phyloP scores from a whole-genome alignment of 805 yeast genomes.

The Saturnispora saitoi region DNA sequence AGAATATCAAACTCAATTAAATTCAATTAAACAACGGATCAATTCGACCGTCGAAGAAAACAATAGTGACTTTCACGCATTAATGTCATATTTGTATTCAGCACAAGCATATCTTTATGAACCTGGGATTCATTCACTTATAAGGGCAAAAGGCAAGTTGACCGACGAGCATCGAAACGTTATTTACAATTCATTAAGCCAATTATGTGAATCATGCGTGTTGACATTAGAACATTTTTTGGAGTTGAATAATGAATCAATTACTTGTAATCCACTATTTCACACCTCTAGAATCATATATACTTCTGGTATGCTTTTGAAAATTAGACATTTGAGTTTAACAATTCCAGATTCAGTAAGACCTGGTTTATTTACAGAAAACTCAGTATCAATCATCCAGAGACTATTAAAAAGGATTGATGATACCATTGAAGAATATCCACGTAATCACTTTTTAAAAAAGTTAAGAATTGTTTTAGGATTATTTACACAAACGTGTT shows the following conservation, averaged over 20 bases:
- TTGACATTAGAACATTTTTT: constrained; percentile 41
- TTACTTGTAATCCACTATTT: constrained; percentile 50
- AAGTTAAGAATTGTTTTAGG: constrained; percentile 50
- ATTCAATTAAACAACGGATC: constrained; percentile 32
- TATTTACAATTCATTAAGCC: constrained; percentile 11
- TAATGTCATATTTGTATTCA: constrained; percentile 46
- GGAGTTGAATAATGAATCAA: constrained; percentile 34
- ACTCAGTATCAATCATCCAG: constrained; percentile 28
- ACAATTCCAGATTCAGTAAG: constrained; percentile 40
- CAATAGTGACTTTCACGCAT: constrained; percentile 30
- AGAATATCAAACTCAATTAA: constrained; percentile 44
- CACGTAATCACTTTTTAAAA: constrained; percentile 41
- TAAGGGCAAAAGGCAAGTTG: constrained; percentile 21
- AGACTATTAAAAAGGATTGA: constrained; percentile 22
- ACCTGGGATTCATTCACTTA: constrained; percentile 29
- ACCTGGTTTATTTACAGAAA: constrained; percentile 39
- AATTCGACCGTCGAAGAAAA: constrained; percentile 17
- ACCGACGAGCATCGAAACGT: constrained; percentile 23
- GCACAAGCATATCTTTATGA: constrained; percentile 62
- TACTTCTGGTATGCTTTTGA: constrained; percentile 54
- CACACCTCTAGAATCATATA: constrained; percentile 51
- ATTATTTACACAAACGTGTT: constrained; percentile 53
- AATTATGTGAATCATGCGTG: constrained; percentile 47
- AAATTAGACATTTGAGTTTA: constrained; percentile 47
- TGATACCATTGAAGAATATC: constrained; percentile 27